phyloP scores from a whole-genome alignment of 2,329 filamentous ascomycete species.

The Clonostachys solani region DNA sequence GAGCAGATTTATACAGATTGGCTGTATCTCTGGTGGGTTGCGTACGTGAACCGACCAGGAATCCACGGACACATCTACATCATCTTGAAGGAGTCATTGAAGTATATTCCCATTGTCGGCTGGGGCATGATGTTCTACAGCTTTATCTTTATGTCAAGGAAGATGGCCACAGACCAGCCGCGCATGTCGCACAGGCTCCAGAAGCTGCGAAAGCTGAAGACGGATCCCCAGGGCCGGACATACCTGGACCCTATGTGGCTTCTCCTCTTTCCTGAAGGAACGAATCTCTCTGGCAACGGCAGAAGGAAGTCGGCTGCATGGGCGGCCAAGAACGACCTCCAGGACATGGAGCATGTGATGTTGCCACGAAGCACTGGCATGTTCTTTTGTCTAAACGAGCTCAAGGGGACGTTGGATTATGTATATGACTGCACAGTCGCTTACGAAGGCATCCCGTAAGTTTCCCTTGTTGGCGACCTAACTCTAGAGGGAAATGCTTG shows the following conservation, averaged over 20 bases:
- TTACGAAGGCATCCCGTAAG: constrained; percentile 90
- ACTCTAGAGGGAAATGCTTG: background rate
- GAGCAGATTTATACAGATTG: constrained; percentile 78
- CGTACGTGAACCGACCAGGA: constrained; percentile 69
- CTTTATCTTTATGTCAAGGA: constrained; percentile 89
- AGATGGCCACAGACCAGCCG: constrained; percentile 76
- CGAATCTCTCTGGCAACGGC: constrained; percentile 71
- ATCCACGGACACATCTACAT: constrained; percentile 89
- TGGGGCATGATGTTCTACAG: constrained; percentile 81
- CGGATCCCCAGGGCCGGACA: constrained; percentile 45
- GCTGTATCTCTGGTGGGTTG: constrained; percentile 91
- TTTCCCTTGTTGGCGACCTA: constrained; percentile 16
- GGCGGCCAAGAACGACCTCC: constrained; percentile 71
- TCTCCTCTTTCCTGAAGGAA: constrained; percentile 82
- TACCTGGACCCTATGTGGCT: constrained; percentile 84
- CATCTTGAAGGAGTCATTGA: constrained; percentile 83
- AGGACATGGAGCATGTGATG: constrained; percentile 70
- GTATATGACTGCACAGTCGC: constrained; percentile 92
- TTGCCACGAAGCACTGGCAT: constrained; percentile 78
- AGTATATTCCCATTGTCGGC: constrained; percentile 75
- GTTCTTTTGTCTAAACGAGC: constrained; percentile 73
- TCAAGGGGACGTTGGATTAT: constrained; percentile 72
- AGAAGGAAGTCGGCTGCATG: constrained; percentile 67
- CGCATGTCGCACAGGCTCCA: constrained; percentile 70
- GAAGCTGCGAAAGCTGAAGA: constrained; percentile 58